Conservation (phyloP, 805 yeast genomes). For the Tetrapisispora arboricola region DNA sequence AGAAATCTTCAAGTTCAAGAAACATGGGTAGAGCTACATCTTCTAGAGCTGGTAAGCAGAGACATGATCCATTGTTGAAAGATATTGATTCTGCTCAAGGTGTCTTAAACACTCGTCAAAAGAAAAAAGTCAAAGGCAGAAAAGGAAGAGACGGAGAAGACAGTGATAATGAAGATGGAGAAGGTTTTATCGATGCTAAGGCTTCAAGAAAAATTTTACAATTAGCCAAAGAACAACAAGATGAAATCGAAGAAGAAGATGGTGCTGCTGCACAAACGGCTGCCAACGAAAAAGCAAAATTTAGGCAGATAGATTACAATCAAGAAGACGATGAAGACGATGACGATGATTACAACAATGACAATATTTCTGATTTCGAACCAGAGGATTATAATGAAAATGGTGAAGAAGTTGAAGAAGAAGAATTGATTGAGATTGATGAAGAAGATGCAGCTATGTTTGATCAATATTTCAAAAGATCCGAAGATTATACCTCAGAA, state of each 20-base stretch:
- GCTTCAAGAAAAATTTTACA: constrained; percentile 78
- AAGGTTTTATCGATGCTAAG: constrained; percentile 65
- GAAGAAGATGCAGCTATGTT: constrained; percentile 79
- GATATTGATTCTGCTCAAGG: constrained; percentile 74
- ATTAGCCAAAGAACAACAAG: constrained; percentile 88
- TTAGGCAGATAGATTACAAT: constrained; percentile 28
- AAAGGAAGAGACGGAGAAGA: constrained; percentile 28
- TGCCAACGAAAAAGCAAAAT: constrained; percentile 27
- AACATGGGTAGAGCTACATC: constrained; percentile 68
- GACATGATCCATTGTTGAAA: constrained; percentile 73
- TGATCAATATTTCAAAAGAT: constrained; percentile 55
- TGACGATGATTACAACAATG: constrained; percentile 31
- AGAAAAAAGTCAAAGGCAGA: constrained; percentile 26
- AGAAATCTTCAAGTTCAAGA: too few species aligned
- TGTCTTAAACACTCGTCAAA: constrained; percentile 39
- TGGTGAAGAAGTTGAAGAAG: constrained; percentile 35
- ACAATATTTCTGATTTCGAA: constrained; percentile 42
- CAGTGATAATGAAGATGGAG: constrained; percentile 33
- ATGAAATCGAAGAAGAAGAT: constrained; percentile 71
- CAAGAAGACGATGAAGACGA: constrained; percentile 47
- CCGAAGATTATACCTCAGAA: constrained; percentile 29
- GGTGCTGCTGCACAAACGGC: constrained; percentile 23
- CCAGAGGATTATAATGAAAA: constrained; percentile 30
- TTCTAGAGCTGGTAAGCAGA: constrained; percentile 41
- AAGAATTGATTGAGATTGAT: constrained; percentile 55